Conservation (phyloP, 305 asterid genomes). For the Solanum hybrid region DNA sequence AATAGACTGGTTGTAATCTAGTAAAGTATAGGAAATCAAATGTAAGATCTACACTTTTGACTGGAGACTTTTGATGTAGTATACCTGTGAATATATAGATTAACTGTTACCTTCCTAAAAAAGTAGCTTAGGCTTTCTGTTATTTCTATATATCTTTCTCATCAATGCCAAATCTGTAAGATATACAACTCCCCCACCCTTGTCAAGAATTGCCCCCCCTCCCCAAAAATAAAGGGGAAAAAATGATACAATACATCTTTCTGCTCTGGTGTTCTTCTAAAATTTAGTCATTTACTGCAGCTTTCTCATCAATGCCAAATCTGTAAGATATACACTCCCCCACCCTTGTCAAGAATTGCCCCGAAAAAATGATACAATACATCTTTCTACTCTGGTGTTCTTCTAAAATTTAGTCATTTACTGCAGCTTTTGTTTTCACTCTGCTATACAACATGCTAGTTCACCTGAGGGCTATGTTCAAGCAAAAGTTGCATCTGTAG, state of each 20-base stretch:
- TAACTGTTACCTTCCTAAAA: background rate
- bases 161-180: background rate
- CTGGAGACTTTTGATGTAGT: background rate
- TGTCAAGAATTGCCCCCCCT: background rate
- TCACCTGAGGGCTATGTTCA: conserved; percentile 77
- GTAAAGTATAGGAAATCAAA: background rate
- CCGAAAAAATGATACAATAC: background rate
- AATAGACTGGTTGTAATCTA: background rate
- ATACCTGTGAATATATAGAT: background rate
- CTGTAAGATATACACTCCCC: background rate
- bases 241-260: background rate
- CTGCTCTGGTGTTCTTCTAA: background rate
- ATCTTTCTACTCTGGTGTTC: conserved; percentile 1
- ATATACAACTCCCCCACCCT: background rate
- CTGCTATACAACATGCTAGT: conserved; percentile 61
- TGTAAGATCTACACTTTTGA: background rate
- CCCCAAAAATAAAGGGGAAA: background rate
- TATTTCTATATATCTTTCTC: background rate
- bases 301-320: conserved; percentile 12
- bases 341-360: background rate
- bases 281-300: conserved; percentile 38
- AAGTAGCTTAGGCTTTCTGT: background rate
- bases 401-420: background rate
- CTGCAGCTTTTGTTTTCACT: conserved; percentile 80
- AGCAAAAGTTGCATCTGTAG: conserved; percentile 78